Base-by-base conservation (phyloP, 2,329 filamentous ascomycete species). In the Aspergillus chevalieri region DNA sequence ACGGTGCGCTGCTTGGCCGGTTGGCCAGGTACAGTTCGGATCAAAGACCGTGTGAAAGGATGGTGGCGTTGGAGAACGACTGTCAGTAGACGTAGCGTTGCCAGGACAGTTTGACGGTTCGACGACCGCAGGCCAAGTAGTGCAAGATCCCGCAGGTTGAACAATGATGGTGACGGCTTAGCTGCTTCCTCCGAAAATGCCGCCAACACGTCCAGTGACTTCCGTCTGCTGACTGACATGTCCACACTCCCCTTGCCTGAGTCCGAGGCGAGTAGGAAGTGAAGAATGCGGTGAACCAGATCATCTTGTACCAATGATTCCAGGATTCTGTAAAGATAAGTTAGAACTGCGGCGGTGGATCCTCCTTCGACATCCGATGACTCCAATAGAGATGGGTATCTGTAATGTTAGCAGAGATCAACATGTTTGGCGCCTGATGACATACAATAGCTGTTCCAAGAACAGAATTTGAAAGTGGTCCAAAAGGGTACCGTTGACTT, bases 391-490 rank as follows among this genome's bases (percentile, higher is more conserved):
- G 94, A 98, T 2, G 93, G 93, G 66, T 98, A 95, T 73, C 89
- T 93, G 55, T 2, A 17, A 34, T 4, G 19, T 44, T 53, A 38
- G 14, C 7, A 58, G 49, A 43, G 54, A 46, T 44, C 5, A 44
- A 39, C 44, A 44, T 30, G 2, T 36, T 15, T 10, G 2, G 12
- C 22, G 22, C 8, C 14, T 36, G 10, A 8, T 9, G 4, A 72
- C 85, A 65, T 71, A 97, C 82, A 98, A 74, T 61, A 98, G 75
- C 68, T 98, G 93, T 68, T 96, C 89, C 47, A 98, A 75, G 67
- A 98, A 98, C 30, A 98, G 83, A 58, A 97, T 87, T 66, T 96
- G 91, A 64, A 98, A 98, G 70, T 98, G 93, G 66, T 98, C 93
- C 28, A 98, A 78, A 46, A 98, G 75, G 1, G 91, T 96, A 57